Evolutionary conservation across 2,329 filamentous ascomycete species (phyloP), one percentile per base, ranked within the genome.

Genomic region (Epichloe brachyelytri): DNA sequence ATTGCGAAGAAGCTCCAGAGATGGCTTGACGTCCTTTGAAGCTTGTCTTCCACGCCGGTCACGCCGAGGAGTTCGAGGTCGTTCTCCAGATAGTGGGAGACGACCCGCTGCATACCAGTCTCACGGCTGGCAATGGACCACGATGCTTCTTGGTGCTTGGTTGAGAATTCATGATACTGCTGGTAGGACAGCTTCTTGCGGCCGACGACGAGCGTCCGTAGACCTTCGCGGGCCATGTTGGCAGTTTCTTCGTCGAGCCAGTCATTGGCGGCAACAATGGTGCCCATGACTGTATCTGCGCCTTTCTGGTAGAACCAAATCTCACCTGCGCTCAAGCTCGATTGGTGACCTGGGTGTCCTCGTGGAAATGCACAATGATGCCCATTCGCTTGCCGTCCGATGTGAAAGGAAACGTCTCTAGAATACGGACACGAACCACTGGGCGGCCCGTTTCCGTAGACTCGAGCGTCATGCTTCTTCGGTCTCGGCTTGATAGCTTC

Each of bases 221-320:
- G 73, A 39, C 93, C 93, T 73, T 98, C 94, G 46, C 93, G 83
- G 5, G 94, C 94, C 94, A 98, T 98, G 65, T 98, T 98, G n/a
- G 88, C 88, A 0, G 93, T 97, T 67, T 98, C 93, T 66, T 98
- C 93, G 58, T 98, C 93, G 0, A 98, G 80, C 94, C 93, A 98
- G 70, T 98, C 93, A 62, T 97, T 98, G 17, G 90, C 82, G 7
- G 86, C 88, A 37, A 98, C 93, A 57, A 98, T 97, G 3, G 84
- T 78, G n/a, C 84, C 80, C 94, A 98, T 98, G 56, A 98, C 91
- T 0, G 93, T 97, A 65, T 98, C 94, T 3, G 93, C 94, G 54
- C 93, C 93, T 68, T 98, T 98, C 62, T 98, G 90, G 63, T 91
- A 97, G 70, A 98, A 98, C 86, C 91, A 96, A 33, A 97, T 91